Base-by-base conservation (phyloP, 1,284 basidiomycete species). In the Cerrena zonata region DNA sequence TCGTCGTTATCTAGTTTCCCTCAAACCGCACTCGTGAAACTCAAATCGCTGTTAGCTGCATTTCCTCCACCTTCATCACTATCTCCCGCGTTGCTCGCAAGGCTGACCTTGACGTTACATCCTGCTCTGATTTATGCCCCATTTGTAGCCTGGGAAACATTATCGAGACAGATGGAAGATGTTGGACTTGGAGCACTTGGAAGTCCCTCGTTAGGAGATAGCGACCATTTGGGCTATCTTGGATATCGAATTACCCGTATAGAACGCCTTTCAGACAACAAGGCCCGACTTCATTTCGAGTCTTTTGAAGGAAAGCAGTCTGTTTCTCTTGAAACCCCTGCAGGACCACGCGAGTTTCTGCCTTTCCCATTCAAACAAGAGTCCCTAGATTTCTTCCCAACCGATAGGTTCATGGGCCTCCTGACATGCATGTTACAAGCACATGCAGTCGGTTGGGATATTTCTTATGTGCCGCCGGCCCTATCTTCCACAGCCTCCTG, bases 81-180 rank as follows among this genome's bases (percentile, higher is more conserved):
- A 1, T 61, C 71, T 0, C 69, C 80, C 0, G 66, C 64, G 1
- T 75, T 80, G 56, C 74, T 83, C 7, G 74, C 77, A 1, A 69
- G 77, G 12, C 61, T 84, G 1, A 54, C 84, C 18, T 61, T 83
- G 18, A 72, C 73, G 1, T 68, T 85, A 15, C 79, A 85, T 58
- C 81, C 82, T 0, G 73, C 65, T 0, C 67, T 85, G 25, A 63
- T 74, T 7, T 67, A 78, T 55, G 76, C 79, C 4, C 72, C 79
- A 2, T 76, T 79, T 58, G 72, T 78, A 42, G 78, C 77, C 11
- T 85, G 81, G 82, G 79, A 77, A 2, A 67, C 80, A 53, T 74
- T 85, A 15, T 74, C 75, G 44, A 66, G 73, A 27, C 79, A 81
- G 51, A 71, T 72, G 2, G 71, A 78, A 50, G 77, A 82, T 47